Percentiles rank a stretch among this genome's conserved stretches.
phyloP scores from a whole-genome alignment of 305 asterid species.

The Solanum aculeatissimum region DNA sequence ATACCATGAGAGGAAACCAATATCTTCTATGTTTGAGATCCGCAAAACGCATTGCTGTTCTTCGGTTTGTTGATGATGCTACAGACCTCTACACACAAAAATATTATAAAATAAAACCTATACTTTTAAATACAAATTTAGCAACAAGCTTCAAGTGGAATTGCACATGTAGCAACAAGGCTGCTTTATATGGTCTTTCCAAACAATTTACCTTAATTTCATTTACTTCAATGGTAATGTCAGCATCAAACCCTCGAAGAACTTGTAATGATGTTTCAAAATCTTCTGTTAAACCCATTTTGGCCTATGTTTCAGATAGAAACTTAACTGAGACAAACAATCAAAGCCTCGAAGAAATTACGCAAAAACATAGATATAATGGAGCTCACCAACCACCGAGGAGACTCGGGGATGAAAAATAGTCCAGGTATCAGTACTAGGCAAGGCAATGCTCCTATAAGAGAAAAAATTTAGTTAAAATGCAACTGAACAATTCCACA shows the following conservation, averaged over 20 bases:
- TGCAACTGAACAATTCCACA: background rate
- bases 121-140: background rate
- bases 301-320: constrained; percentile 43
- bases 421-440: constrained; percentile 79
- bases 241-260: constrained; percentile 89
- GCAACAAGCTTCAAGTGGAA: background rate
- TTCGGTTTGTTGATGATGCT: constrained; percentile 68
- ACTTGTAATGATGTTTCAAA: constrained; percentile 94
- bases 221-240: constrained; percentile 74
- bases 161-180: background rate
- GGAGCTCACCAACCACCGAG: constrained; percentile 95
- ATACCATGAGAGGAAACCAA: constrained; percentile 89
- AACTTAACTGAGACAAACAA: constrained; percentile 13
- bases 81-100: constrained; percentile 58
- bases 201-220: constrained; percentile 62
- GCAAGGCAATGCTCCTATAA: constrained; percentile 78
- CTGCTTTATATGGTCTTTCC: background rate
- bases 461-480: background rate
- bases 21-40: constrained; percentile 81
- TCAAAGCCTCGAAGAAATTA: background rate
- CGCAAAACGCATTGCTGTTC: constrained; percentile 60
- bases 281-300: constrained; percentile 93
- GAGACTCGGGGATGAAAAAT: constrained; percentile 96
- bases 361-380: background rate
- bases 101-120: background rate